phyloP scores from a whole-genome alignment of 305 asterid genomes.

The Fraxinus floribunda region DNA sequence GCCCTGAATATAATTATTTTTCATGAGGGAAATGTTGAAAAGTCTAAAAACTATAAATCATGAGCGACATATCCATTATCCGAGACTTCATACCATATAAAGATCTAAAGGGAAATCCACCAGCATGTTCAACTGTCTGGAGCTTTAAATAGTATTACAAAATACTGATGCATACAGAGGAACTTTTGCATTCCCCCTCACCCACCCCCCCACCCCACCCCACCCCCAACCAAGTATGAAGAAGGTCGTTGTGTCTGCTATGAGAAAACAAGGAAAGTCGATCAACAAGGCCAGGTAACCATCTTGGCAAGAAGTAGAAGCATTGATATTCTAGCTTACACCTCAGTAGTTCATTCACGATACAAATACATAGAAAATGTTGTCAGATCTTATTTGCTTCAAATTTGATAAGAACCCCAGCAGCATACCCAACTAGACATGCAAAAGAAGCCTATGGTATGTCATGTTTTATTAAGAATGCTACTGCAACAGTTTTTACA shows the following conservation, averaged over 20 bases:
- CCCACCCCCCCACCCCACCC: not conserved
- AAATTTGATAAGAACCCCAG: not conserved
- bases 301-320: not conserved
- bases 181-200: not conserved
- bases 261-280: not conserved
- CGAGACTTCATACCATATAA: not conserved
- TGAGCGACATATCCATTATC: not conserved
- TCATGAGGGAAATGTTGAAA: not conserved
- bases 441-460: conserved; percentile 1
- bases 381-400: not conserved
- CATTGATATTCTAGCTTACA: conserved; percentile 1
- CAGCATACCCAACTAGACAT: not conserved
- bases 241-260: not conserved
- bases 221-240: not conserved
- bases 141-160: not conserved
- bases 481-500: not conserved
- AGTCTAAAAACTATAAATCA: not conserved
- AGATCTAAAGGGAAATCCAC: not conserved
- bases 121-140: not conserved
- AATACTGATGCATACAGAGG: not conserved
- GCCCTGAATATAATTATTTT: not conserved
- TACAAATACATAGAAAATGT: not conserved
- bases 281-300: not conserved
- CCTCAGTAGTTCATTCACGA: not conserved
- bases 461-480: conserved; percentile 1